These are phyloP conservation scores for Fusarium devonianum DNA, from an alignment of 2,329 filamentous ascomycete species.

Conservation along the genomic window DNA sequence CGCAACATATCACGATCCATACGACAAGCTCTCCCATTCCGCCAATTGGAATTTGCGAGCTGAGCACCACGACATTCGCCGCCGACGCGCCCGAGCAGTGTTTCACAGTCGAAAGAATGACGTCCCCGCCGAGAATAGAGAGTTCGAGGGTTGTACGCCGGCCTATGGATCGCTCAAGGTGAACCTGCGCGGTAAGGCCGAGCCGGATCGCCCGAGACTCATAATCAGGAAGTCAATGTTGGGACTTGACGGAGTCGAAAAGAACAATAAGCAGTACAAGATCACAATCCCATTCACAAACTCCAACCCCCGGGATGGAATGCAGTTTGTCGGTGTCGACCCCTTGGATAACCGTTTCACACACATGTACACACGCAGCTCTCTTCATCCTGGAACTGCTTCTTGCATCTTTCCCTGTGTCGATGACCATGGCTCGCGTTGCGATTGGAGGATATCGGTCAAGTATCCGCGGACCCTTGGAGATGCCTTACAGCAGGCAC, in stretches of 20 bases:
- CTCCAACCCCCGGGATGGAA: slow-evolving; percentile 78
- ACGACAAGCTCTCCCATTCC: slow-evolving; percentile 69
- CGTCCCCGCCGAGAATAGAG: slow-evolving; percentile 62
- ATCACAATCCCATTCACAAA: slow-evolving; percentile 78
- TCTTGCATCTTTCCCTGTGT: slow-evolving; percentile 93
- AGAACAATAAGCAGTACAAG: slow-evolving; percentile 55
- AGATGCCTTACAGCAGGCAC: slow-evolving; percentile 68
- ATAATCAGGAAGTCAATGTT: slow-evolving; percentile 55
- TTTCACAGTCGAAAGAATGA: slow-evolving; percentile 60
- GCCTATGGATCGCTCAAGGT: slow-evolving; percentile 61
- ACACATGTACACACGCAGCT: slow-evolving; percentile 88
- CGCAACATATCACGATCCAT: slow-evolving; percentile 67
- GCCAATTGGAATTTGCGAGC: slow-evolving; percentile 68
- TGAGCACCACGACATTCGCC: slow-evolving; percentile 77
- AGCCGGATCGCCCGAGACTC: slow-evolving; percentile 50
- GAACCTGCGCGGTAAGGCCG: slow-evolving; percentile 51
- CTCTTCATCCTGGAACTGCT: slow-evolving; percentile 77
- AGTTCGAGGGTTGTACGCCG: slow-evolving; percentile 63
- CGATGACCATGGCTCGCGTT: slow-evolving; percentile 82
- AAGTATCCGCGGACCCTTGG: slow-evolving; percentile 86
- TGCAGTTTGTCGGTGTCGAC: slow-evolving; percentile 90
- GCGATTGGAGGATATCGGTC: slow-evolving; percentile 87
- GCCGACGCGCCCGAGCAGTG: slow-evolving; percentile 68
- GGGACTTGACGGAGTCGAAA: slow-evolving; percentile 44
- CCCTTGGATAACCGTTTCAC: slow-evolving; percentile 83